phyloP scores from a whole-genome alignment of 345 rosid genomes.

The Eucalyptus erythrocorys region DNA sequence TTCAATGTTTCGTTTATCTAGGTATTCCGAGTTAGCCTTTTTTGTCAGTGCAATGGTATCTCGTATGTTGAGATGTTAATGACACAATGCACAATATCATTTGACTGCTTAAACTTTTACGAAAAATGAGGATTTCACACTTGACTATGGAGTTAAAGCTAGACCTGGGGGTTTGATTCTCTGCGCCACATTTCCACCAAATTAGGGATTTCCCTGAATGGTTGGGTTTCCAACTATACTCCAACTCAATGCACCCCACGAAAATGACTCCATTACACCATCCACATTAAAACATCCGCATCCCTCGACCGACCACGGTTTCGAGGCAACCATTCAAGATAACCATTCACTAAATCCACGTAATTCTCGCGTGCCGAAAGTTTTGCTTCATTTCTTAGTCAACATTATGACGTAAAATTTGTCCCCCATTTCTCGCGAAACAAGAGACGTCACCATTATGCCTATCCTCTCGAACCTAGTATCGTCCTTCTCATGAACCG shows the following conservation, averaged over 20 bases:
- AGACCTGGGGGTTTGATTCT: background rate
- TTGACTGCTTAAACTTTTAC: accelerated
- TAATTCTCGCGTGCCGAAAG: background rate
- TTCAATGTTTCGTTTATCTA: background rate
- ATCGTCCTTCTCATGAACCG: background rate
- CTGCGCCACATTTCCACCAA: background rate
- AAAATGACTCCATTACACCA: background rate
- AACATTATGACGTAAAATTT: background rate
- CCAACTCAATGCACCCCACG: background rate
- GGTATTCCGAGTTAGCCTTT: background rate
- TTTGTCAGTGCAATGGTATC: background rate
- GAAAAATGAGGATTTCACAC: background rate
- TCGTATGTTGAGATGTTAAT: background rate
- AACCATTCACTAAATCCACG: background rate
- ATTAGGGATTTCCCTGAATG: background rate
- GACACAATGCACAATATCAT: background rate
- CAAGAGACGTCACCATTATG: background rate
- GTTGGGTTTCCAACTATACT: background rate
- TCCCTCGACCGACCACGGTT: background rate
- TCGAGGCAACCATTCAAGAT: background rate
- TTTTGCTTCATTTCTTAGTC: background rate
- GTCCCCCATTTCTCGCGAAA: background rate
- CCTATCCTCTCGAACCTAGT: background rate
- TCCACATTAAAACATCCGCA: background rate
- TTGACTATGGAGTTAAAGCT: background rate